phyloP scores from a whole-genome alignment of 306 rosid genomes.

The Sesbania bispinosa region DNA sequence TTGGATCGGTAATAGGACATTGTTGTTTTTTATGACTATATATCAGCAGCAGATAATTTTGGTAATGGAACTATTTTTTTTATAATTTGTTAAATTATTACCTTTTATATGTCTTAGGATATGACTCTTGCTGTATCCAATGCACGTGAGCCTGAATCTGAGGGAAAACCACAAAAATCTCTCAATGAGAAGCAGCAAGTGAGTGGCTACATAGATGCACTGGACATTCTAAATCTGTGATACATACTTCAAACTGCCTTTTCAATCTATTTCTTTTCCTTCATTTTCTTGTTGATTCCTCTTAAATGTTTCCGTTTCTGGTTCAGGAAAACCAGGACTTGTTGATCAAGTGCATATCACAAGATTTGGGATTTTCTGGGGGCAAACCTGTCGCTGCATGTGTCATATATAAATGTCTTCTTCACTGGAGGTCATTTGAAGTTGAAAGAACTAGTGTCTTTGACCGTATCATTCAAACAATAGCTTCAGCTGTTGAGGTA shows the following conservation, averaged over 20 bases:
- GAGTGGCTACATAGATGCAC: slow-evolving; percentile 37
- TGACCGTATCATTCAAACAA: slow-evolving; percentile 91
- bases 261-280: slow-evolving; percentile 14
- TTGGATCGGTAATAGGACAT: slow-evolving; percentile 51
- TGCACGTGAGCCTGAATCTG: slow-evolving; percentile 94
- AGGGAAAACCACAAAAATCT: slow-evolving; percentile 97
- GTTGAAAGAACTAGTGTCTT: slow-evolving; percentile 95
- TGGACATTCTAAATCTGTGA: slow-evolving; percentile 19
- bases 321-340: slow-evolving; percentile 97
- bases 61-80: background rate
- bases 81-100: slow-evolving; percentile 12
- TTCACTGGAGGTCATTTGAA: slow-evolving; percentile 99
- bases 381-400: slow-evolving; percentile 96
- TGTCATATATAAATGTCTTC: slow-evolving; percentile 94
- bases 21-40: slow-evolving; percentile 26
- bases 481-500: slow-evolving; percentile 97
- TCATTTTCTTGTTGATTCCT: slow-evolving; percentile 11
- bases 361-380: slow-evolving; percentile 95
- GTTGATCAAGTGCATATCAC: slow-evolving; percentile 79
- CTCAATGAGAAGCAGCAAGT: slow-evolving; percentile 98
- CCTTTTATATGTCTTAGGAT: slow-evolving; percentile 53
- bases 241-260: slow-evolving; percentile 8
- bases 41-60: background rate
- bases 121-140: slow-evolving; percentile 69
- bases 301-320: slow-evolving; percentile 25